phyloP scores from a whole-genome alignment of 495 filamentous ascomycete species.

The Podospora pseudocomata region DNA sequence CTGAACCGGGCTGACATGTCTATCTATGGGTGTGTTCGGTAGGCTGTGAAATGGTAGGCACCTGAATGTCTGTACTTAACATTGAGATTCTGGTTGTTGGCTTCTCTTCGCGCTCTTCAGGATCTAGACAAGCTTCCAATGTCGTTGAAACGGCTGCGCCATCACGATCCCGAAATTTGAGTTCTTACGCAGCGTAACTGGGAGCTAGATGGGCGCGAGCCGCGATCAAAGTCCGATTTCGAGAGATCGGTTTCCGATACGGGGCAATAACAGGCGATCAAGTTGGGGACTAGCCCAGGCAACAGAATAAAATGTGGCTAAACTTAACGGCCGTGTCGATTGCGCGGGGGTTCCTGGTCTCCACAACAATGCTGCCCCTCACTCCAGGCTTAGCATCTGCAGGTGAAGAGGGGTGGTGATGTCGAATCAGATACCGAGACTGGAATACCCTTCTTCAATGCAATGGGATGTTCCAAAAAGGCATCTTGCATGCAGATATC shows the following conservation, averaged over 20 bases:
- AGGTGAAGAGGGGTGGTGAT: not conserved
- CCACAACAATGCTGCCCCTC: not conserved
- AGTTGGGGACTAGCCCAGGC: constrained; percentile 15
- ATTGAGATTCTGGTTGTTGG: not conserved
- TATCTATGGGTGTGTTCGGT: not conserved
- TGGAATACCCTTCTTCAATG: no score
- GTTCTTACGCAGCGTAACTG: constrained; percentile 9
- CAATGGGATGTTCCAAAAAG: no score
- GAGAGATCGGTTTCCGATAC: constrained; percentile 20
- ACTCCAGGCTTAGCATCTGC: not conserved
- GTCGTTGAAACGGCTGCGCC: constrained; percentile 5
- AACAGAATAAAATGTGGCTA: constrained; percentile 19
- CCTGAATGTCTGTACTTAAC: no score
- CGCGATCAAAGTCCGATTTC: constrained; percentile 16
- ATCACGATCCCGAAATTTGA: constrained; percentile 13
- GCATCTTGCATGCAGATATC: no score
- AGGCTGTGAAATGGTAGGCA: not conserved
- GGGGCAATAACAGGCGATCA: constrained; percentile 1
- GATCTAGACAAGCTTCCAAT: not conserved
- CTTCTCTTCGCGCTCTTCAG: not conserved
- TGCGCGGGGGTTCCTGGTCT: not conserved
- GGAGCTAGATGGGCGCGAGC: not conserved
- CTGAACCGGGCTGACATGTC: not conserved
- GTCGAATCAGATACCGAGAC: not conserved
- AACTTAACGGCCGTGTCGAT: constrained; percentile 2